Percentiles rank a stretch among this genome's conserved stretches.
These are phyloP conservation scores for Thelonectria rubi DNA, from an alignment of 2,329 filamentous ascomycete genomes.

Conservation along the genomic window DNA sequence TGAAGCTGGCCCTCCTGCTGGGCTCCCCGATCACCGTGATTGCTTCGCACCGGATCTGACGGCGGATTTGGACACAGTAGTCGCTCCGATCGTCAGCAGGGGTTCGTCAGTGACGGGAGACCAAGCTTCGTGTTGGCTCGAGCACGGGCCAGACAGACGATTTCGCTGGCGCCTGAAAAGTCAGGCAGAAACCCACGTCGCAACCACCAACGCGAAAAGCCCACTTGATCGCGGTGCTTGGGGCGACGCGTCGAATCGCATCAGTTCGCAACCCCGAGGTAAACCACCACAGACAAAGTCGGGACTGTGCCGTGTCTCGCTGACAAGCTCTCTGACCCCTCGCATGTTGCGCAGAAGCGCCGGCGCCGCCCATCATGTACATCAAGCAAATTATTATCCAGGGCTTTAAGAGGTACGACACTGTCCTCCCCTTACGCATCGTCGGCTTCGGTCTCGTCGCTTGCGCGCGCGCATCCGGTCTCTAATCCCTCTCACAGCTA, in stretches of 20 bases:
- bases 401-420: slow-evolving; percentile 91
- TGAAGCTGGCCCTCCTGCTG: no score
- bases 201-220: slow-evolving; percentile 41
- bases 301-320: slow-evolving; percentile 38
- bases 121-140: slow-evolving; percentile 15
- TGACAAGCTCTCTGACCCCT: slow-evolving; percentile 37
- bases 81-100: slow-evolving; percentile 28
- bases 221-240: slow-evolving; percentile 42
- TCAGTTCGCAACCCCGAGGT: slow-evolving; percentile 36
- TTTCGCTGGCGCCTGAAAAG: slow-evolving; percentile 22
- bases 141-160: slow-evolving; percentile 28
- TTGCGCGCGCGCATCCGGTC: slow-evolving; percentile 23
- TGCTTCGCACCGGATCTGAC: background rate
- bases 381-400: slow-evolving; percentile 99
- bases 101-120: slow-evolving; percentile 19
- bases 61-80: slow-evolving; percentile 2
- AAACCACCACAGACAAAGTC: slow-evolving; percentile 31
- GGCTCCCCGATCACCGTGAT: background rate
- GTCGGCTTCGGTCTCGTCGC: slow-evolving; percentile 14
- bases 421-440: slow-evolving; percentile 7
- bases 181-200: slow-evolving; percentile 40
- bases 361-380: slow-evolving; percentile 73
- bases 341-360: slow-evolving; percentile 52
- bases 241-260: slow-evolving; percentile 43
- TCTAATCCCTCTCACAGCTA: slow-evolving; percentile 69